phyloP scores from a whole-genome alignment of 495 filamentous ascomycete genomes.

The Penicillium chermesinum region DNA sequence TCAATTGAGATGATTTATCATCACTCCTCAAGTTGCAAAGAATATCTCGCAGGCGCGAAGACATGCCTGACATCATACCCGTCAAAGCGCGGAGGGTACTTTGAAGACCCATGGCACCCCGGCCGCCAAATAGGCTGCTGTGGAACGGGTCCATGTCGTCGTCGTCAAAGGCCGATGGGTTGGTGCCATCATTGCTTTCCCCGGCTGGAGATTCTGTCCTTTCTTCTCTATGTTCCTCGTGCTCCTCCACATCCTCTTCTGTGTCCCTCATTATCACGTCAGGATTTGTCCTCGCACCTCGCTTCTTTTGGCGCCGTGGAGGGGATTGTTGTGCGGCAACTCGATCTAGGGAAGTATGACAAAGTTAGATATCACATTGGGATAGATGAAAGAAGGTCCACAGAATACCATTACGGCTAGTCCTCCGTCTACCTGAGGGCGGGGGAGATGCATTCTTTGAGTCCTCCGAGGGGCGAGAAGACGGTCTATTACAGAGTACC shows the following conservation, averaged over 20 bases:
- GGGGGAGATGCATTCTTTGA: constrained; percentile 38
- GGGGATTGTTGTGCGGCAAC: constrained; percentile 30
- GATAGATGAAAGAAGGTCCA: neutral
- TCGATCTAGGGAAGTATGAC: constrained; percentile 21
- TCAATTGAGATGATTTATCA: constrained; percentile 84
- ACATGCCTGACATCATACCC: constrained; percentile 84
- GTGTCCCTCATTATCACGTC: constrained; percentile 50
- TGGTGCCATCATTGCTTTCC: constrained; percentile 56
- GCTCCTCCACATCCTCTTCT: constrained; percentile 37
- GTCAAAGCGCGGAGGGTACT: constrained; percentile 79
- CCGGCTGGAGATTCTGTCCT: constrained; percentile 44
- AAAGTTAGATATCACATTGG: neutral
- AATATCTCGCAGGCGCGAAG: constrained; percentile 74
- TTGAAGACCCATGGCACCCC: constrained; percentile 62
- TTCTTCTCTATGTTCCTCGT: constrained; percentile 34
- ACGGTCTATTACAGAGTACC: constrained; percentile 31
- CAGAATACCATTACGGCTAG: constrained; percentile 49
- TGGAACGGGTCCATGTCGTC: constrained; percentile 79
- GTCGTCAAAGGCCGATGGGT: constrained; percentile 48
- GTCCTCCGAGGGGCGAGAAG: constrained; percentile 41
- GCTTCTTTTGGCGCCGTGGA: constrained; percentile 51
- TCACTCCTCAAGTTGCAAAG: constrained; percentile 79
- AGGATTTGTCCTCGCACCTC: constrained; percentile 45
- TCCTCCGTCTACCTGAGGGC: constrained; percentile 60
- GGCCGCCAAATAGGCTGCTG: constrained; percentile 63